Evolutionary conservation across 495 filamentous ascomycete species (phyloP).

Genomic region (Echria macrotheca): DNA sequence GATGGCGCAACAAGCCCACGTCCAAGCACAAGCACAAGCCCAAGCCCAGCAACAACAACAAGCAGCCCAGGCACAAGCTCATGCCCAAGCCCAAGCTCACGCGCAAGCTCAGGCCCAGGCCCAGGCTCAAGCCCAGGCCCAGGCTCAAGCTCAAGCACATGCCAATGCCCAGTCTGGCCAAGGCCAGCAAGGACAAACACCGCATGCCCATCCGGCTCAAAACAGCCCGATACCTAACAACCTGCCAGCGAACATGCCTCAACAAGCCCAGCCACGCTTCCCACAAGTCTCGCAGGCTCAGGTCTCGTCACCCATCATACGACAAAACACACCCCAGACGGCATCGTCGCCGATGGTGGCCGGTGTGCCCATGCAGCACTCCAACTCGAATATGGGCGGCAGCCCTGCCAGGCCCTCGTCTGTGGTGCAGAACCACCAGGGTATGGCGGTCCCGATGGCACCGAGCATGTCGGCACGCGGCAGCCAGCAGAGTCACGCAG

Average conservation of each 20-base stretch:
- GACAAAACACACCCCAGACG: slow-evolving; percentile 73
- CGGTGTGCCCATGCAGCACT: slow-evolving; percentile 70
- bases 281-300: slow-evolving; percentile 59
- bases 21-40: not conserved
- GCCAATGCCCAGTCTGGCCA: slow-evolving; percentile 22
- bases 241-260: slow-evolving; percentile 36
- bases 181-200: slow-evolving; percentile 30
- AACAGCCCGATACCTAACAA: slow-evolving; percentile 25
- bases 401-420: slow-evolving; percentile 75
- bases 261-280: slow-evolving; percentile 50
- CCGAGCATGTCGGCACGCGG: slow-evolving; percentile 69
- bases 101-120: slow-evolving; percentile 45
- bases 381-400: slow-evolving; percentile 72
- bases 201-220: slow-evolving; percentile 39
- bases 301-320: slow-evolving; percentile 71
- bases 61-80: slow-evolving; percentile 44
- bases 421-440: slow-evolving; percentile 64
- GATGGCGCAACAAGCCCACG: slow-evolving; percentile 5
- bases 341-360: slow-evolving; percentile 71
- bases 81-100: slow-evolving; percentile 42
- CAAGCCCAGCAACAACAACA: slow-evolving; percentile 15
- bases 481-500: slow-evolving; percentile 72
- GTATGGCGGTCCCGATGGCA: slow-evolving; percentile 56
- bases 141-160: slow-evolving; percentile 32
- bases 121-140: slow-evolving; percentile 40